These are phyloP conservation scores for Arxiozyma slooffiae DNA, from an alignment of 1,139 yeast genomes.

Conservation along the genomic window DNA sequence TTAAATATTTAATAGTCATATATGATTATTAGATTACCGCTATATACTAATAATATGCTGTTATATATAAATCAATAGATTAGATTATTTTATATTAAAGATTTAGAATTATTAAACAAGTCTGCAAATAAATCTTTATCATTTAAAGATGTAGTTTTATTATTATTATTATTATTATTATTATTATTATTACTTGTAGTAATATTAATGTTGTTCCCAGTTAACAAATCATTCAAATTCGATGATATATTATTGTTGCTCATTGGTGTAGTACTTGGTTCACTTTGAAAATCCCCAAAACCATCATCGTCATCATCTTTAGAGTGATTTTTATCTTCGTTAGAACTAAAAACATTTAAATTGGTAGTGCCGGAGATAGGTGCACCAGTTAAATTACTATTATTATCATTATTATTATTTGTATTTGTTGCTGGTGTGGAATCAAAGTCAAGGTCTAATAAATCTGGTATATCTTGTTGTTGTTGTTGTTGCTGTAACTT, in stretches of 20 bases:
- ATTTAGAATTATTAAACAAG: slow-evolving; percentile 27
- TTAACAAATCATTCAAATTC: slow-evolving; percentile 11
- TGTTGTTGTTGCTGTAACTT: slow-evolving; percentile 3
- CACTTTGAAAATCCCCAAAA: slow-evolving; percentile 32
- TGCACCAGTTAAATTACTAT: neutral
- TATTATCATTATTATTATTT: neutral
- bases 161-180: slow-evolving; percentile 3
- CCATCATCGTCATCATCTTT: slow-evolving; percentile 24
- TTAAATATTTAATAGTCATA: slow-evolving; percentile 1
- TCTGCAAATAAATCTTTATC: slow-evolving; percentile 28
- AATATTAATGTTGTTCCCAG: slow-evolving; percentile 6
- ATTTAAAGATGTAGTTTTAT: slow-evolving; percentile 1
- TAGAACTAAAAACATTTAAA: neutral
- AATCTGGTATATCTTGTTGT: slow-evolving; percentile 12
- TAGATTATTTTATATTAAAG: slow-evolving; percentile 18
- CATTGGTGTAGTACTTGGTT: slow-evolving; percentile 6
- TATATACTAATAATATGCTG: neutral
- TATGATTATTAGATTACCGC: too few species aligned
- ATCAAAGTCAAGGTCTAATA: slow-evolving; percentile 15
- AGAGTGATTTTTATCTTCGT: neutral
- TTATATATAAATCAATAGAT: neutral
- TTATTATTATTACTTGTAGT: too few species aligned
- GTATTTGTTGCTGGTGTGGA: slow-evolving; percentile 7
- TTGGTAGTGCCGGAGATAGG: slow-evolving; percentile 1
- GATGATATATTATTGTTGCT: slow-evolving; percentile 5